Percentiles rank a stretch among this genome's conserved stretches.
These are phyloP conservation scores for Aspergillus olivimuriae DNA, from an alignment of 495 filamentous ascomycete genomes.

Conservation along the genomic window DNA sequence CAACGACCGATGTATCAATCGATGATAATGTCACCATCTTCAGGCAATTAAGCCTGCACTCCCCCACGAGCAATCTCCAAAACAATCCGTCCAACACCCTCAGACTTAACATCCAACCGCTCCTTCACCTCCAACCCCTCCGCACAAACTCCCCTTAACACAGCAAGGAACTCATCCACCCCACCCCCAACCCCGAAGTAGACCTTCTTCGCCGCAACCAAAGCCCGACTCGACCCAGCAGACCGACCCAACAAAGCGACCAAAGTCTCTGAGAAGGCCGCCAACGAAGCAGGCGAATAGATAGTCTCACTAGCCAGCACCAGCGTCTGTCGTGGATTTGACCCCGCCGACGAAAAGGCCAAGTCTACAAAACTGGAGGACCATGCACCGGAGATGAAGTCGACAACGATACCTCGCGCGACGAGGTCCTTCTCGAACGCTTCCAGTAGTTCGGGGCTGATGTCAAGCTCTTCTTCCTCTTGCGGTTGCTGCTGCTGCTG, in stretches of 20 bases:
- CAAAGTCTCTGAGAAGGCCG: conserved; percentile 67
- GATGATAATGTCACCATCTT: too few relatives aligned
- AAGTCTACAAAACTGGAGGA: conserved; percentile 58
- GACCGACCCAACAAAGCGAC: conserved; percentile 55
- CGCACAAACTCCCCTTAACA: conserved; percentile 49
- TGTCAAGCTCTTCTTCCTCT: conserved; percentile 64
- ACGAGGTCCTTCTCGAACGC: conserved; percentile 56
- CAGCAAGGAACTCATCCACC: conserved; percentile 76
- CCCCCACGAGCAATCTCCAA: conserved; percentile 27
- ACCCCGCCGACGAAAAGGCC: conserved; percentile 26
- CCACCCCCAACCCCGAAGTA: conserved; percentile 97
- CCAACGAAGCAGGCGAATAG: conserved; percentile 73
- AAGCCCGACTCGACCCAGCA: conserved; percentile 45
- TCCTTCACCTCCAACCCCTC: conserved; percentile 56
- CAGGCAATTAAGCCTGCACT: conserved; percentile 2
- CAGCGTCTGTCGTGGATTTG: conserved; percentile 29
- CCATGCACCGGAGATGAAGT: conserved; percentile 83
- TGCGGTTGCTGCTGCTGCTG: too few relatives aligned
- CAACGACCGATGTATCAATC: too few relatives aligned
- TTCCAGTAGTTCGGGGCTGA: conserved; percentile 55
- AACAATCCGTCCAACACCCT: conserved; percentile 43
- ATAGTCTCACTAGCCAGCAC: conserved; percentile 91
- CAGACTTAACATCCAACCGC: conserved; percentile 48
- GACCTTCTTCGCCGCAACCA: conserved; percentile 87
- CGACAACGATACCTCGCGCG: conserved; percentile 51